Base-by-base conservation (phyloP, 768 basidiomycete species). In the Termitomyces sp. region DNA sequence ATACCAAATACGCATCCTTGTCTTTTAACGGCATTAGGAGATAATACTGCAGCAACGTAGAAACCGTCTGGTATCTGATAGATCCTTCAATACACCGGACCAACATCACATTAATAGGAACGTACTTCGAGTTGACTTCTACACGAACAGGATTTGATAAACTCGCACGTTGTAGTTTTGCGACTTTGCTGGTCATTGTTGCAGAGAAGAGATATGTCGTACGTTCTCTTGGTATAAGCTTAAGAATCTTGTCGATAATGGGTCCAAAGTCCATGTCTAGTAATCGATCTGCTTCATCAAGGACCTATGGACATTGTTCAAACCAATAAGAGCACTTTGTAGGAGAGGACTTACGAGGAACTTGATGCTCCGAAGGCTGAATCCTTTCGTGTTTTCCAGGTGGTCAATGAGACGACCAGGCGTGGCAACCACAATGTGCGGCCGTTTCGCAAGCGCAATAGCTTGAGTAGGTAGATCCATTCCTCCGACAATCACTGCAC, bases 131-230 rank as follows among this genome's bases (percentile, higher is more conserved):
- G 7, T 91, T 89, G 2, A 98, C 93, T 70, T 98, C 95, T 2
- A 98, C 86, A 62, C 90, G 83, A 26, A 95, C 85, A n/a, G 97
- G 97, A 67, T 96, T 94, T 33, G 84, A 82, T 67, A 98, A 76
- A 77, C 92, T 94, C 33, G 97, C 95, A 54, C 96, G 76, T 70
- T 98, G 96, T 11, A 99, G 78, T 72, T 98, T 98, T 11, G 91
- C 93, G 3, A 99, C 94, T 74, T 98, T 98, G 14, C 93, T 94
- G 11, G 97, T 96, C 96, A 99, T 98, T 22, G 96, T 98, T 6
- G 96, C 97, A 13, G 96, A 98, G 76, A 94, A 99, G 1, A 99
- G 81, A 68, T 94, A 98, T 3, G 97, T 99, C 32, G 88, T 91
- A 11, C 97, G 84, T 64, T 98, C 95, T 66, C 86, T 92, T 22